Percentiles rank a stretch among this genome's conserved stretches.
Conservation (phyloP, 2,329 filamentous ascomycete species). For the Trichoderma harzianum region DNA sequence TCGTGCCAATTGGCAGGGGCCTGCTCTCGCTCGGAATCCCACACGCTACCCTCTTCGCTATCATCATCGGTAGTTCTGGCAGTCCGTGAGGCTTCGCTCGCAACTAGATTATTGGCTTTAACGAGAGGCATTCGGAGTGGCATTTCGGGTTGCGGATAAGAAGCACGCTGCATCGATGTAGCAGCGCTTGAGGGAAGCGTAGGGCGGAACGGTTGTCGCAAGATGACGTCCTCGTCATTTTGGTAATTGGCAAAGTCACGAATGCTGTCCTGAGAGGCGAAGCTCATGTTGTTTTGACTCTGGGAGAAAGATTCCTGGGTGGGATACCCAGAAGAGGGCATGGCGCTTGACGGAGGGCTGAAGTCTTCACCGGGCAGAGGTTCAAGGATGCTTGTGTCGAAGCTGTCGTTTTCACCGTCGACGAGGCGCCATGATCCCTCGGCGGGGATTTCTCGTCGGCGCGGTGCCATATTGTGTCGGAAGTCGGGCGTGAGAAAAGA, state of each 20-base stretch:
- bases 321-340: constrained; percentile 36
- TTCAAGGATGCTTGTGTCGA: constrained; percentile 53
- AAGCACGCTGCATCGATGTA: constrained; percentile 20
- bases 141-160: constrained; percentile 44
- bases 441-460: constrained; percentile 35
- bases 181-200: constrained; percentile 40
- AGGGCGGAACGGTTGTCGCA: constrained; percentile 53
- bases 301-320: constrained; percentile 41
- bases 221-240: constrained; percentile 54
- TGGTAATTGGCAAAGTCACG: constrained; percentile 51
- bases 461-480: constrained; percentile 10
- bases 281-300: constrained; percentile 38
- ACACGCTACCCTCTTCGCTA: neutral
- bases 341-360: constrained; percentile 38
- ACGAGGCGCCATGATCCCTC: constrained; percentile 60
- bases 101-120: constrained; percentile 38
- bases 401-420: constrained; percentile 59
- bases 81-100: constrained; percentile 30
- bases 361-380: constrained; percentile 41
- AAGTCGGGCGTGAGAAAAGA: neutral
- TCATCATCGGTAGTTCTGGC: constrained; percentile 15
- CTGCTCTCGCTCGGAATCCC: neutral
- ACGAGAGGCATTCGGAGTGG: constrained; percentile 54
- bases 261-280: constrained; percentile 54
- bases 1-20: constrained; percentile 32